These are phyloP conservation scores for Kuraishia molischiana DNA, from an alignment of 805 yeast genomes.

Conservation along the genomic window DNA sequence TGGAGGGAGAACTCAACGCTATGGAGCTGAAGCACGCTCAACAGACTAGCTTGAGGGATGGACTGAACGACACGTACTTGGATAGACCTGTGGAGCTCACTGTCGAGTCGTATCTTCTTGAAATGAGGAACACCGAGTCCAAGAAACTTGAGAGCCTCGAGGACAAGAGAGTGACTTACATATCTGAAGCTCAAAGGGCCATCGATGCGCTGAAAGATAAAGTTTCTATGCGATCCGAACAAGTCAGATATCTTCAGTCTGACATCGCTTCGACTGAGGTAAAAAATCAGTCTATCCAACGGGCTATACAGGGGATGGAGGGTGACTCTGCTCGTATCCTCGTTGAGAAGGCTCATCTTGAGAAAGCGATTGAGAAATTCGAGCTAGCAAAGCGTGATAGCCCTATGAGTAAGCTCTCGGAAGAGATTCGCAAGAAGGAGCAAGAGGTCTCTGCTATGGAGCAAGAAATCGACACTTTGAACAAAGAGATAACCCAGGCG, in stretches of 20 bases:
- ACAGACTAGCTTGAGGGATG: no score
- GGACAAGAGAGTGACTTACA: no score
- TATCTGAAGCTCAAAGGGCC: no score
- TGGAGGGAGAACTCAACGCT: no score
- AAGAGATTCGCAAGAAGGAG: conserved; percentile 27
- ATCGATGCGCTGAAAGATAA: no score
- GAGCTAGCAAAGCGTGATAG: conserved; percentile 16
- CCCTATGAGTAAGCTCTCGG: conserved; percentile 18
- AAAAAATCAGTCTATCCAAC: conserved; percentile 27
- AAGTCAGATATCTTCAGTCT: conserved; percentile 25
- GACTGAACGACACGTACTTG: no score
- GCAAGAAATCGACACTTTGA: conserved; percentile 39
- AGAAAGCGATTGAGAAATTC: conserved; percentile 25
- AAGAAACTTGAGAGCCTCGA: no score
- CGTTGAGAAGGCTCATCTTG: conserved; percentile 31
- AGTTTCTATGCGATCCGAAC: conserved; percentile 32
- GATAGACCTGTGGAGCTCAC: no score
- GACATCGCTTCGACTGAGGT: conserved; percentile 27
- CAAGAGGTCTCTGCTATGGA: conserved; percentile 26
- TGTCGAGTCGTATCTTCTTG: no score
- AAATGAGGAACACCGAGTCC: no score
- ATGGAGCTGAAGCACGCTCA: no score
- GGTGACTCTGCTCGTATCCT: conserved; percentile 38
- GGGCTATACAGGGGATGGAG: conserved; percentile 25
- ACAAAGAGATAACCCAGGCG: conserved; percentile 36